A percentile compares a stretch with the other conserved stretches of the same genome.
Conservation (phyloP, 306 rosid species). For the Gleditsia sinensis region DNA sequence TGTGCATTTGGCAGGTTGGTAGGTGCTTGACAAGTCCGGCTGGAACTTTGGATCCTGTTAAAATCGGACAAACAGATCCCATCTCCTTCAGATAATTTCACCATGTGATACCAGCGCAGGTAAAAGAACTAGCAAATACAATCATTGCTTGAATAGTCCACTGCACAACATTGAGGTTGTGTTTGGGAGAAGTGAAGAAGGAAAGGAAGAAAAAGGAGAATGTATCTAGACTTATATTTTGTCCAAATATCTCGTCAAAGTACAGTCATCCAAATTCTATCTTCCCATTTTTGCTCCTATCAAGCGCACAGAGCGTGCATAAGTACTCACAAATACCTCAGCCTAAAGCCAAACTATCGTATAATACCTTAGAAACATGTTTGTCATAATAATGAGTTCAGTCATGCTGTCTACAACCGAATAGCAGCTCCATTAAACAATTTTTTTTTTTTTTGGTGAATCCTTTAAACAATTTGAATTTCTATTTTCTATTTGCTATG, state of each 20-base stretch:
- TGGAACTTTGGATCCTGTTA: slow-evolving; percentile 85
- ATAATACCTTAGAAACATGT: neutral
- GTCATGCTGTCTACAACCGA: neutral
- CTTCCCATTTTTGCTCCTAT: slow-evolving; percentile 25
- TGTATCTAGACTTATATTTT: neutral
- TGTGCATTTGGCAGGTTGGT: slow-evolving; percentile 74
- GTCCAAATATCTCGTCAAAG: neutral
- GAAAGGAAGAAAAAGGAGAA: neutral
- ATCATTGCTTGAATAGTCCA: slow-evolving; percentile 10
- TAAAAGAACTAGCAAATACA: neutral
- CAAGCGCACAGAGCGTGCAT: neutral
- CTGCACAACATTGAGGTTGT: neutral
- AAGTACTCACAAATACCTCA: neutral
- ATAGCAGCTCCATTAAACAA: neutral
- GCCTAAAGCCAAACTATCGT: slow-evolving; percentile 22
- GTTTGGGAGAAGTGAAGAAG: neutral
- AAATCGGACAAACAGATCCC: slow-evolving; percentile 29
- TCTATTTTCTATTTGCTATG: slow-evolving; percentile 19
- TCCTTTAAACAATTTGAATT: neutral
- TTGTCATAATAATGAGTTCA: slow-evolving; percentile 12
- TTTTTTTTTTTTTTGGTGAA: too few relatives aligned
- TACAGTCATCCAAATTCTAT: slow-evolving; percentile 10
- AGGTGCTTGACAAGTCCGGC: slow-evolving; percentile 81
- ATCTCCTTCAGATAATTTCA: slow-evolving; percentile 21
- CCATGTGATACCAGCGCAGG: neutral